These are phyloP conservation scores for Rhodomyrtus tomentosa DNA, from an alignment of 345 rosid genomes.

Conservation along the genomic window DNA sequence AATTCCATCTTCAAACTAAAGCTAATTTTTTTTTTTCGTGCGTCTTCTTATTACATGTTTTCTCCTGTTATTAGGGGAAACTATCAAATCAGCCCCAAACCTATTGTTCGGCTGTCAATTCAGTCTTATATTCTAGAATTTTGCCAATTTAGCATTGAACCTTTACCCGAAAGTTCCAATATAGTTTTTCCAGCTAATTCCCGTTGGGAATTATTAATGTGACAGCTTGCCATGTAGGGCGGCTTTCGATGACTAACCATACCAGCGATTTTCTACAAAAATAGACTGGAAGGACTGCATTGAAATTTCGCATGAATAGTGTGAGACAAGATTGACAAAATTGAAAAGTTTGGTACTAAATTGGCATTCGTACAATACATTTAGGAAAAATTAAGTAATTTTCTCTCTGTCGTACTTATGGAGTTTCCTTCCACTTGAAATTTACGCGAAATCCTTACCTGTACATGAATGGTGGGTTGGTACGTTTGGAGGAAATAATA, in stretches of 20 bases:
- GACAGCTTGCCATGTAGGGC: background rate
- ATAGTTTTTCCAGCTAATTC: background rate
- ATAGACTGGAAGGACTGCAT: background rate
- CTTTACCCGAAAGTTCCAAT: background rate
- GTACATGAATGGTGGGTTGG: background rate
- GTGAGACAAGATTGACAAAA: no score
- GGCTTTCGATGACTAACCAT: background rate
- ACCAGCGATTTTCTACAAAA: accelerated
- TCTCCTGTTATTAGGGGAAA: background rate
- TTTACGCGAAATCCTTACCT: background rate
- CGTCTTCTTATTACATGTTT: background rate
- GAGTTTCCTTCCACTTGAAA: background rate
- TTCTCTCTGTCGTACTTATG: background rate
- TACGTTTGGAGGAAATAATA: background rate
- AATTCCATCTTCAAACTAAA: background rate
- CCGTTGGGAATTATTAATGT: background rate
- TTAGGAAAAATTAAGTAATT: background rate
- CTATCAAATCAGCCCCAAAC: background rate
- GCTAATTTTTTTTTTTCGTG: background rate
- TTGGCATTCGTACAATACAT: background rate
- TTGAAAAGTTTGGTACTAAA: background rate
- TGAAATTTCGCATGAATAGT: background rate
- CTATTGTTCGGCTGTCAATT: background rate
- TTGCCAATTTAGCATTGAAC: background rate
- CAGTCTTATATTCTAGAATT: background rate